phyloP scores from a whole-genome alignment of 2,329 filamentous ascomycete genomes.

The Colletotrichum cordylinicola region DNA sequence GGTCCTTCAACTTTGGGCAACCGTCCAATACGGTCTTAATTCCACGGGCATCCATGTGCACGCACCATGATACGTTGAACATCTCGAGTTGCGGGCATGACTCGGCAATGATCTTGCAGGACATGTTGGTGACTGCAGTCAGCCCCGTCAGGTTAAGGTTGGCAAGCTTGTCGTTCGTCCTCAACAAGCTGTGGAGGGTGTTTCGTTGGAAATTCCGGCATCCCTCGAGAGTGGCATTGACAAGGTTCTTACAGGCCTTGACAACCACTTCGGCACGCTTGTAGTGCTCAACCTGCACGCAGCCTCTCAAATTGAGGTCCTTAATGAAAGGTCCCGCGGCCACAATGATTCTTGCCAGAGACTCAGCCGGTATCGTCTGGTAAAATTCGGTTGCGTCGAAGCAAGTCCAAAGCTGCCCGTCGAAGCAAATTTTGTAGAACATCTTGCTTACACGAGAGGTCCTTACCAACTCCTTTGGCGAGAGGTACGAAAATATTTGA shows the following conservation, averaged over 20 bases:
- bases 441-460: conserved; percentile 78
- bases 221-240: conserved; percentile 87
- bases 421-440: conserved; percentile 86
- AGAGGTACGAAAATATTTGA: conserved; percentile 76
- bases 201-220: conserved; percentile 82
- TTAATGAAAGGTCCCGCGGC: conserved; percentile 89
- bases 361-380: conserved; percentile 81
- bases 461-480: conserved; percentile 81
- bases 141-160: conserved; percentile 88
- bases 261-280: conserved; percentile 79
- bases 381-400: conserved; percentile 90
- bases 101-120: conserved; percentile 84
- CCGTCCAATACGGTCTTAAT: conserved; percentile 74
- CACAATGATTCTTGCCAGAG: conserved; percentile 83
- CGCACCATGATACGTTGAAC: conserved; percentile 94
- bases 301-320: conserved; percentile 89
- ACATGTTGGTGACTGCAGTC: conserved; percentile 78
- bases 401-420: conserved; percentile 90
- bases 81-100: conserved; percentile 83
- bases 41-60: conserved; percentile 79
- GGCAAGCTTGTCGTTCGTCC: conserved; percentile 77
- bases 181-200: conserved; percentile 78
- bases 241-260: conserved; percentile 85
- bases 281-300: conserved; percentile 84
- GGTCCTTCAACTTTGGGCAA: conserved; percentile 77